phyloP scores from a whole-genome alignment of 2,329 filamentous ascomycete genomes.

The Arthrobotrys sphaeroides region DNA sequence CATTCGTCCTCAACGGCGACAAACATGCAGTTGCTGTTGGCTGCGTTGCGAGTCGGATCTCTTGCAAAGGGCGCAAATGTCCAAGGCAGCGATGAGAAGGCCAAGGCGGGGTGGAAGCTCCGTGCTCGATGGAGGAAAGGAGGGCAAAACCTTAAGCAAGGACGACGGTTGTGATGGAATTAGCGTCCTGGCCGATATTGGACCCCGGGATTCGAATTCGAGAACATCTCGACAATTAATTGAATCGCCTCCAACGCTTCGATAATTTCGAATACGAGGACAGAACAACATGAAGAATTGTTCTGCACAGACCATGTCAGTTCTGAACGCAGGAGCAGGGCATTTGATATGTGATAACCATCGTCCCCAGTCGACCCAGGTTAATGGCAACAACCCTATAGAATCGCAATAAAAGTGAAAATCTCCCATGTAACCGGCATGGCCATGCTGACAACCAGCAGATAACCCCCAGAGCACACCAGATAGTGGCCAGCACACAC shows the following conservation, averaged over 20 bases:
- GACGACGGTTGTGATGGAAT: constrained; percentile 24
- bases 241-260: not conserved
- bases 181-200: not conserved
- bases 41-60: constrained; percentile 38
- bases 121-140: constrained; percentile 19
- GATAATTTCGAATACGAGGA: constrained; percentile 3
- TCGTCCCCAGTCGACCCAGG: constrained; percentile 31
- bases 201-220: constrained; percentile 16
- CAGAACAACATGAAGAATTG: constrained; percentile 22
- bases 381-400: constrained; percentile 21
- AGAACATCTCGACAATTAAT: constrained; percentile 13
- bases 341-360: constrained; percentile 18
- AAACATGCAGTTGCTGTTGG: constrained; percentile 24
- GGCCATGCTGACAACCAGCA: constrained; percentile 10
- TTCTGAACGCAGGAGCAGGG: constrained; percentile 19
- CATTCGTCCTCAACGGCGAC: constrained; percentile 20
- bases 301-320: constrained; percentile 47
- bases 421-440: constrained; percentile 28
- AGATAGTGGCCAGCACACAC: constrained; percentile 51
- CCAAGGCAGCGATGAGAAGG: constrained; percentile 6
- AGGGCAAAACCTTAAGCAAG: constrained; percentile 36
- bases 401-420: constrained; percentile 16
- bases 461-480: not conserved
- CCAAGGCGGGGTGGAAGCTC: constrained; percentile 41
- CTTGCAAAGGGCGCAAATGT: constrained; percentile 15